Percentiles rank a stretch among this genome's conserved stretches.
Conservation (phyloP, 441 rosid genomes). For the Melastoma candidum region DNA sequence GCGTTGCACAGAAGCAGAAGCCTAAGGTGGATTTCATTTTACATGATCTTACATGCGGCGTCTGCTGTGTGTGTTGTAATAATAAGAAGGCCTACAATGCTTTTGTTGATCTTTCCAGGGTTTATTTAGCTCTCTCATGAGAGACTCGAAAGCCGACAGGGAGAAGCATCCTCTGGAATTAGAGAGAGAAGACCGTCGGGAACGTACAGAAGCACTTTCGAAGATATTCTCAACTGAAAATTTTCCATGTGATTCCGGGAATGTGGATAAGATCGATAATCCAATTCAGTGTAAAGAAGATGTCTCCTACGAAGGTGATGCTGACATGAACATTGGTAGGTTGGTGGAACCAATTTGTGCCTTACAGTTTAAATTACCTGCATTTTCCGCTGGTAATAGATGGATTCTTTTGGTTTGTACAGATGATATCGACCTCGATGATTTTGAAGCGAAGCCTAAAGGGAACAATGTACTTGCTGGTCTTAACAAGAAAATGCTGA, state of each 20-base stretch:
- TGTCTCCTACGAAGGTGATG: constrained; percentile 30
- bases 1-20: constrained; percentile 54
- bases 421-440: constrained; percentile 87
- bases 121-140: constrained; percentile 71
- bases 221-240: constrained; percentile 48
- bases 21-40: constrained; percentile 43
- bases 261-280: not conserved
- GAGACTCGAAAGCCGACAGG: constrained; percentile 45
- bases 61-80: not conserved
- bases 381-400: not conserved
- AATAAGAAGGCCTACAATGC: not conserved
- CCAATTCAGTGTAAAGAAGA: constrained; percentile 19
- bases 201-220: constrained; percentile 52
- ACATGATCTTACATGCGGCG: not conserved
- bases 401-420: not conserved
- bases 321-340: constrained; percentile 57
- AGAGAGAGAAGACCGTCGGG: constrained; percentile 59
- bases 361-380: not conserved
- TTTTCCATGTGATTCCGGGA: constrained; percentile 35
- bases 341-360: constrained; percentile 1
- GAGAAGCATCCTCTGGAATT: constrained; percentile 36
- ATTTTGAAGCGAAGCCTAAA: constrained; percentile 48
- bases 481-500: constrained; percentile 62
- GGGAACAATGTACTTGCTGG: constrained; percentile 53
- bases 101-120: constrained; percentile 39